These are phyloP conservation scores for Mollisiaceae sp. DNA, from an alignment of 2,329 filamentous ascomycete species.

Conservation along the genomic window DNA sequence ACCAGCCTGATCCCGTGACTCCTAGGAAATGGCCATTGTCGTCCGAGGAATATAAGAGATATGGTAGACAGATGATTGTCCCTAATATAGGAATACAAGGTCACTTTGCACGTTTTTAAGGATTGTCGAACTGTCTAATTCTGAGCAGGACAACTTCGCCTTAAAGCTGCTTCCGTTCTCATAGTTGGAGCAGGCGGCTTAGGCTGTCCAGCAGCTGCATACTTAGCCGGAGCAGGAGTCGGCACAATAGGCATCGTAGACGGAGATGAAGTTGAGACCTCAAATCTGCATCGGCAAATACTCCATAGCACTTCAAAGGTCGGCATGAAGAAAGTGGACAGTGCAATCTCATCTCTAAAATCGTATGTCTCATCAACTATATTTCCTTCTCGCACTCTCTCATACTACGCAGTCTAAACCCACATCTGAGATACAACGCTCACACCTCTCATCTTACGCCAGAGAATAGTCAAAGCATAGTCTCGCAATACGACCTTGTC, in stretches of 20 bases:
- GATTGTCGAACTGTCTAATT: slow-evolving; percentile 11
- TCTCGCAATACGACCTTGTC: slow-evolving; percentile 77
- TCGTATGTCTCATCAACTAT: slow-evolving; percentile 48
- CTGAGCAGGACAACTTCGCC: slow-evolving; percentile 70
- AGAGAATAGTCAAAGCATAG: slow-evolving; percentile 68
- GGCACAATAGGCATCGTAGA: slow-evolving; percentile 85
- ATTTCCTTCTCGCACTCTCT: slow-evolving; percentile 4
- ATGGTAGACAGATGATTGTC: slow-evolving; percentile 90
- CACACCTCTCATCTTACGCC: slow-evolving; percentile 71
- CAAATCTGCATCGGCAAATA: slow-evolving; percentile 92
- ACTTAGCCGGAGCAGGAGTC: slow-evolving; percentile 87
- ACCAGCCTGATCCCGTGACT: slow-evolving; percentile 26
- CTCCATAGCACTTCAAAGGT: slow-evolving; percentile 75
- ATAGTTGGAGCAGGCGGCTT: slow-evolving; percentile 88
- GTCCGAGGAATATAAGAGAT: slow-evolving; percentile 79
- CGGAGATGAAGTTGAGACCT: slow-evolving; percentile 84
- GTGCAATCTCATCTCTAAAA: slow-evolving; percentile 65
- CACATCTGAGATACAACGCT: slow-evolving; percentile 66
- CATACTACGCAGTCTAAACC: slow-evolving; percentile 67
- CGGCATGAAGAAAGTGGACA: slow-evolving; percentile 81
- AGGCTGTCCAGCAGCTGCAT: slow-evolving; percentile 91
- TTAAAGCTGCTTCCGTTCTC: slow-evolving; percentile 74
- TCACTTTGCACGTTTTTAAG: slow-evolving; percentile 41
- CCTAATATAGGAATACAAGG: slow-evolving; percentile 79
- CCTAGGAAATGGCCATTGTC: slow-evolving; percentile 68